Evolutionary conservation across 2,329 filamentous ascomycete genomes (phyloP), one percentile per base, ranked within the genome.

Genomic region (Neofusicoccum laricinum): DNA sequence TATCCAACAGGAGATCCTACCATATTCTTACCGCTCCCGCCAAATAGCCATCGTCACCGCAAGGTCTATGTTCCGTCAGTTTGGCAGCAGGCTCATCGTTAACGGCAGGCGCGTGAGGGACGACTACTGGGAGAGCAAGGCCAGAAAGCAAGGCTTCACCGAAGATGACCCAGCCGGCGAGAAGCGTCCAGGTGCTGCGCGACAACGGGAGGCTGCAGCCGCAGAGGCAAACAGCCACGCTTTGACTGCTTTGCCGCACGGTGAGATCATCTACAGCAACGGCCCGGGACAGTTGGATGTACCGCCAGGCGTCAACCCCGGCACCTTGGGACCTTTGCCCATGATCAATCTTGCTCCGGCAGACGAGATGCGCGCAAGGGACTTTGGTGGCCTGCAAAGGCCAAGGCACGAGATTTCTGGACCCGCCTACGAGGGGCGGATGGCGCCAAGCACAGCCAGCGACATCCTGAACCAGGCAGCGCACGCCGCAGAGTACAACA

Each of bases 81-180:
- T 99, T 77, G 95, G 95, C 55, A 97, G 93, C 77, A 87, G 95
- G 67, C 90, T 99, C 61, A 95, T 99, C 68, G 88, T 91, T 40
- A 91, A 93, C 72, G 95, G 95, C 38, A 86, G 94, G 67, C 85
- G 95, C 65, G 95, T 99, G 46, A 89, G 95, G 57, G 95, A 99
- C 78, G 95, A 99, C 76, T 99, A 99, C 78, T 99, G 95, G 95
- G 95, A 98, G 78, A 91, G 90, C 73, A 98, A 98, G 79, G 95
- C 95, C 7, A 86, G 91, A 53, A 99, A 98, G 79, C 95, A 99
- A 78, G 95, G 95, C 11, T 99, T 99, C 75, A 99, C 95, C 1
- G 95, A 99, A 76, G 93, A 96, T 67, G 95, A 99, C 77, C 84
- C 93, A 58, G 95, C 95, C 3, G 95, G 95, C 45, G 95, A 99